Conservation (phyloP, 2,329 filamentous ascomycete genomes). For the Lomentospora prolificans region DNA sequence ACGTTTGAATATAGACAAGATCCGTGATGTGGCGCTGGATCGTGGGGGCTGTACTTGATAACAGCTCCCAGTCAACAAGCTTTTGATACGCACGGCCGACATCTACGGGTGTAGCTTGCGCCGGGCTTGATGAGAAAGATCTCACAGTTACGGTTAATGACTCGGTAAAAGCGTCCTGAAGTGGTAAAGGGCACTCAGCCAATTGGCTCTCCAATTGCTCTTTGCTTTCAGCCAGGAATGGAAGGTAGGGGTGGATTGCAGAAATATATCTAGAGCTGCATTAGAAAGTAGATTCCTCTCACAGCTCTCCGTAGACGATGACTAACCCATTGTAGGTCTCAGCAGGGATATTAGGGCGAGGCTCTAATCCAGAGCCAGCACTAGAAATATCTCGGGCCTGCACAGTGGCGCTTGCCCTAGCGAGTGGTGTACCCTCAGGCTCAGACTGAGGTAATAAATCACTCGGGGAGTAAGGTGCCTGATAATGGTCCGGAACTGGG, state of each 20-base stretch:
- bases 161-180: constrained; percentile 55
- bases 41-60: constrained; percentile 8
- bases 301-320: neutral
- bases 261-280: constrained; percentile 44
- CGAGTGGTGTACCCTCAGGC: neutral
- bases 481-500: constrained; percentile 15
- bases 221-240: constrained; percentile 51
- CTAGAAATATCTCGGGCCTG: neutral
- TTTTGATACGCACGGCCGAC: constrained; percentile 35
- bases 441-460: constrained; percentile 35
- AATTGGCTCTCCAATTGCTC: constrained; percentile 46
- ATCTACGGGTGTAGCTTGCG: constrained; percentile 28
- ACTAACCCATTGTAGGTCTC: constrained; percentile 35
- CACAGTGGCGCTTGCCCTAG: neutral
- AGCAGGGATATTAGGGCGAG: constrained; percentile 30
- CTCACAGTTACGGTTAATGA: constrained; percentile 51
- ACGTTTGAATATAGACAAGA: constrained; percentile 51
- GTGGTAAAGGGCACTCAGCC: constrained; percentile 40
- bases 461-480: constrained; percentile 26
- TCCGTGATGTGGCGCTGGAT: neutral
- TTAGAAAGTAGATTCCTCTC: neutral
- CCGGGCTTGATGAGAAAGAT: constrained; percentile 30
- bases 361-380: constrained; percentile 13
- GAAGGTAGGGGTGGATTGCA: constrained; percentile 56
- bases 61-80: constrained; percentile 42